Evolutionary conservation across 768 basidiomycete genomes (phyloP).

Genomic region (Infundibulicybe gibba): DNA sequence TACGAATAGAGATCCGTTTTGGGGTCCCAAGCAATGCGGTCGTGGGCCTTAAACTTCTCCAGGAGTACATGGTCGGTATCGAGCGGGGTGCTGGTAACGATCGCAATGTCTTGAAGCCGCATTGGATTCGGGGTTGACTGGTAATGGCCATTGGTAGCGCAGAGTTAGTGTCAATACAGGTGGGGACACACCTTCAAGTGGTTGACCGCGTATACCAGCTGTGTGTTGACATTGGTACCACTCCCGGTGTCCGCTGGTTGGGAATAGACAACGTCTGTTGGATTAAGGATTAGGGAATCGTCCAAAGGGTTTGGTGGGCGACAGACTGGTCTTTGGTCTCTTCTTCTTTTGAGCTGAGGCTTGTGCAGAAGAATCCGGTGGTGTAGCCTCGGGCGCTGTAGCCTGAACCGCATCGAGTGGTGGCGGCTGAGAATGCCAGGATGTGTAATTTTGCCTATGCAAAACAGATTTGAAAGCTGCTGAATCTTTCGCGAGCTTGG

Average conservation of each 20-base stretch:
- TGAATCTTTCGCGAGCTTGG: conserved; percentile 63
- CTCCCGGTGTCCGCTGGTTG: conserved; percentile 86
- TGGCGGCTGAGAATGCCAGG: conserved; percentile 71
- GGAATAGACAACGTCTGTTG: conserved; percentile 72
- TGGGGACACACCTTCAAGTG: conserved; percentile 62
- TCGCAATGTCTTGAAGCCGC: conserved; percentile 84
- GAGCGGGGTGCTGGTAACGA: conserved; percentile 74
- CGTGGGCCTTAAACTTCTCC: conserved; percentile 81
- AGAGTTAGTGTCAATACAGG: background rate
- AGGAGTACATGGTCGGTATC: conserved; percentile 67
- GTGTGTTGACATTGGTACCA: conserved; percentile 81
- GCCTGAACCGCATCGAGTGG: conserved; percentile 18
- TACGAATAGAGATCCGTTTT: conserved; percentile 87
- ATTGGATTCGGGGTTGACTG: conserved; percentile 68
- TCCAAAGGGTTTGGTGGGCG: conserved; percentile 3
- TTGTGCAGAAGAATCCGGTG: conserved; percentile 11
- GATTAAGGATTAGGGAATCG: conserved; percentile 9
- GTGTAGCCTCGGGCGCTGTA: background rate
- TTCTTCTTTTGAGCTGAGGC: conserved; percentile 46
- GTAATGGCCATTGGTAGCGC: too few species aligned
- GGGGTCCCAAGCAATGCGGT: conserved; percentile 73
- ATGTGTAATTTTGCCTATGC: conserved; percentile 62
- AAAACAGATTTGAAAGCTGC: conserved; percentile 67
- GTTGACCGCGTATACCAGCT: conserved; percentile 80
- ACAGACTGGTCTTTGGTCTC: conserved; percentile 62